Conservation (phyloP, 1,284 basidiomycete genomes). For the Apiotrichum montevideense region DNA sequence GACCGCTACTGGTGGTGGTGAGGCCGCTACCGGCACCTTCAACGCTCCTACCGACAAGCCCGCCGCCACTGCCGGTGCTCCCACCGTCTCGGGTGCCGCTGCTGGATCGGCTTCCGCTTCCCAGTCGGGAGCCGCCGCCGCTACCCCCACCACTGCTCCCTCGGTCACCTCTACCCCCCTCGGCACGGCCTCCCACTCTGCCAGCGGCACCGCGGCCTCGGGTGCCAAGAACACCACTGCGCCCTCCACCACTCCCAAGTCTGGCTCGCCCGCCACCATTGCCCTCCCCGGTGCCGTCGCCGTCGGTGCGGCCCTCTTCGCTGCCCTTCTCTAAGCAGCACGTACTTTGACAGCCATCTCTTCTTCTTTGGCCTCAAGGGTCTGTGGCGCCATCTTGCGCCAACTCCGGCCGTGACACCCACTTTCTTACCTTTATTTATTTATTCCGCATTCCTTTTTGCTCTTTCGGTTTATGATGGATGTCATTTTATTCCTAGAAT, state of each 20-base stretch:
- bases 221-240: neutral
- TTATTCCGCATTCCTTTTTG: too few relatives aligned
- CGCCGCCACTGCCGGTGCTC: conserved; percentile 5
- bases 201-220: neutral
- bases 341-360: too few relatives aligned
- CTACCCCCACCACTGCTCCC: conserved; percentile 7
- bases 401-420: too few relatives aligned
- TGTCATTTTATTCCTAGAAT: too few relatives aligned
- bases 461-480: too few relatives aligned
- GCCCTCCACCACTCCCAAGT: conserved; percentile 4
- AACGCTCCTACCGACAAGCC: conserved; percentile 8
- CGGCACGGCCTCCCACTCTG: neutral
- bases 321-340: conserved; percentile 32
- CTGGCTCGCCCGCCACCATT: conserved; percentile 12
- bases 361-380: too few relatives aligned
- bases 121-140: conserved; percentile 9
- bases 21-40: conserved; percentile 34
- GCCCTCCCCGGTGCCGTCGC: conserved; percentile 20
- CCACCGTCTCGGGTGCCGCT: conserved; percentile 12
- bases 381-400: too few relatives aligned
- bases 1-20: conserved; percentile 42
- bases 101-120: neutral
- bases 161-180: neutral
- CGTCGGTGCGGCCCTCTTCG: conserved; percentile 29
- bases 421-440: too few relatives aligned